phyloP scores from a whole-genome alignment of 139 green algal species.

The Chlorokybus atmophyticus region DNA sequence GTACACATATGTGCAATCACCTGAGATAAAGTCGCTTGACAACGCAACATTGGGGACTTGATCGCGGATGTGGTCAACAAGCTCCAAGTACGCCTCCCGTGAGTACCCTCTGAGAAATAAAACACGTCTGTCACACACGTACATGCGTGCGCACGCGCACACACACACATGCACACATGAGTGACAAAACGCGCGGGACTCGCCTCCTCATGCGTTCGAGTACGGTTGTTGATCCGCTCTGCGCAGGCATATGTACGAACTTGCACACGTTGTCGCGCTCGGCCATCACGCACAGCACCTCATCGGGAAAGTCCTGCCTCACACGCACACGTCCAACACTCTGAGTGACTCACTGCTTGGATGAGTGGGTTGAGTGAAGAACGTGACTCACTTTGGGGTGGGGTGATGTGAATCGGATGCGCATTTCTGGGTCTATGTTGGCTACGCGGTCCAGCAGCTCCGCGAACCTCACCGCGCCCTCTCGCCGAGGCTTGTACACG shows the following conservation, averaged over 20 bases:
- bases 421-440: slow-evolving; percentile 58
- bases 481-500: slow-evolving; percentile 58
- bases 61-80: slow-evolving; percentile 45
- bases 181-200: too few species aligned
- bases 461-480: slow-evolving; percentile 51
- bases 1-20: too few species aligned
- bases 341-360: too few species aligned
- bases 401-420: slow-evolving; percentile 78
- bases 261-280: slow-evolving; percentile 63
- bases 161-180: too few species aligned
- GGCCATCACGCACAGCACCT: slow-evolving; percentile 42
- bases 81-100: slow-evolving; percentile 66
- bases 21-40: slow-evolving; percentile 71
- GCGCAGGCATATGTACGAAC: slow-evolving; percentile 78
- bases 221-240: slow-evolving; percentile 56
- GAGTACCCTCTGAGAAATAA: neutral
- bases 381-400: slow-evolving; percentile 68
- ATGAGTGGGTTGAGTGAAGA: too few species aligned
- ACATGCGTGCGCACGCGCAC: neutral
- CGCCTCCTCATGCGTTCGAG: slow-evolving; percentile 66
- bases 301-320: slow-evolving; percentile 39
- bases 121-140: neutral
- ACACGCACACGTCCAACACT: too few species aligned
- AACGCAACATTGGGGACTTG: slow-evolving; percentile 53
- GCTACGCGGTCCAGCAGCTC: slow-evolving; percentile 61